Conservation (phyloP, 1,284 basidiomycete genomes). For the Puccinia coronata region DNA sequence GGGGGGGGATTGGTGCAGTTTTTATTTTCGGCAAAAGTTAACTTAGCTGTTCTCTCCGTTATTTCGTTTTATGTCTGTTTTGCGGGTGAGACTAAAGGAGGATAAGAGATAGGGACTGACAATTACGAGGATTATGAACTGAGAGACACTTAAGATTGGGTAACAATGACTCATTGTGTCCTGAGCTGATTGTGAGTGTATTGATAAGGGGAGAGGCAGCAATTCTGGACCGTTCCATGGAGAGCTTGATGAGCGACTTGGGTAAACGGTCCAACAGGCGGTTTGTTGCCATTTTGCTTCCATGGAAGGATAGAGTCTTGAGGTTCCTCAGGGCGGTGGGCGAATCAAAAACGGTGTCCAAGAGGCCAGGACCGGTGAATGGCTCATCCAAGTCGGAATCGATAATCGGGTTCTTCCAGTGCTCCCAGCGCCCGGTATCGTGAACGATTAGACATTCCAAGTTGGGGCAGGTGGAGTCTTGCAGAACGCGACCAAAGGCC, state of each 20-base stretch:
- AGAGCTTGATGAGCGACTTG: slow-evolving; percentile 11
- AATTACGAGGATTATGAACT: background rate
- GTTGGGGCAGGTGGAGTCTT: background rate
- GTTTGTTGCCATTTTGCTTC: background rate
- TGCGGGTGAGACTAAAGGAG: background rate
- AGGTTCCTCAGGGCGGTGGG: too few relatives aligned
- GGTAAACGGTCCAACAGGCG: background rate
- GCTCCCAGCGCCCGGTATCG: too few relatives aligned
- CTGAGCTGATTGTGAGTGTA: background rate
- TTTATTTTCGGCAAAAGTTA: too few relatives aligned
- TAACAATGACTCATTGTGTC: background rate
- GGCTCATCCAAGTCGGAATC: background rate
- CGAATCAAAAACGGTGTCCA: too few relatives aligned
- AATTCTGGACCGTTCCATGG: background rate
- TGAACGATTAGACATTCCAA: too few relatives aligned
- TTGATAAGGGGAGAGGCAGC: background rate
- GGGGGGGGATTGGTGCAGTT: too few relatives aligned
- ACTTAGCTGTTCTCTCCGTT: too few relatives aligned
- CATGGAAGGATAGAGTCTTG: too few relatives aligned
- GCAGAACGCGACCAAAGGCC: background rate
- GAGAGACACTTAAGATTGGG: slow-evolving; percentile 20
- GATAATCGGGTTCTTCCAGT: background rate
- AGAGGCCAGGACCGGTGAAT: too few relatives aligned
- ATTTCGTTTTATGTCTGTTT: background rate
- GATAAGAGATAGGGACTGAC: background rate